phyloP scores from a whole-genome alignment of 768 basidiomycete species.

The Rhodocollybia butyracea region DNA sequence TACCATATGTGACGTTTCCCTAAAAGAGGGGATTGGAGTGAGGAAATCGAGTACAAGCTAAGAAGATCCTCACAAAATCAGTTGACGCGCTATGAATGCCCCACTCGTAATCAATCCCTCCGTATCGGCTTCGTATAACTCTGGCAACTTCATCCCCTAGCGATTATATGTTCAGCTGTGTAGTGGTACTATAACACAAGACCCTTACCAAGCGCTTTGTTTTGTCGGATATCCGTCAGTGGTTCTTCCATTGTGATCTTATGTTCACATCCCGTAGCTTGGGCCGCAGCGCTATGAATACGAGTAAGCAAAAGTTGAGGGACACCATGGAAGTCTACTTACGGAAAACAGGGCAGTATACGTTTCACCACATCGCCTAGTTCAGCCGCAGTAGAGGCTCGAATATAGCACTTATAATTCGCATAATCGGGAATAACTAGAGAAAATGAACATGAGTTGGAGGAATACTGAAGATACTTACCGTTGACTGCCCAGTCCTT shows the following conservation, averaged over 20 bases:
- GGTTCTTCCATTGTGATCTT: constrained; percentile 34
- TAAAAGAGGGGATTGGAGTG: constrained; percentile 18
- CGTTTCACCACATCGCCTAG: constrained; percentile 54
- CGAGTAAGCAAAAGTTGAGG: background rate
- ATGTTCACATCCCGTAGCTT: constrained; percentile 62
- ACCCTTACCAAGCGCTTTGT: constrained; percentile 52
- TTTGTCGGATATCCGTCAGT: constrained; percentile 63
- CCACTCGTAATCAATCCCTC: constrained; percentile 59
- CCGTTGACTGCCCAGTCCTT: constrained; percentile 74
- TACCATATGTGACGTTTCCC: constrained; percentile 79
- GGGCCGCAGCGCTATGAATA: constrained; percentile 63
- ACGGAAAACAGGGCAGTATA: constrained; percentile 74
- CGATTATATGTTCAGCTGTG: background rate
- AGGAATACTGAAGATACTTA: constrained; percentile 26
- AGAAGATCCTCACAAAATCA: constrained; percentile 55
- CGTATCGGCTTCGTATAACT: constrained; percentile 58
- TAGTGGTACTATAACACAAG: background rate
- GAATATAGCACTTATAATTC: constrained; percentile 73
- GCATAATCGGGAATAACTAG: constrained; percentile 83
- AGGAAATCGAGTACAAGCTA: background rate
- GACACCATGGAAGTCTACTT: too few relatives aligned
- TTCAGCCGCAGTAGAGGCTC: constrained; percentile 66
- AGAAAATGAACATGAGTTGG: background rate
- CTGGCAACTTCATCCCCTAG: constrained; percentile 64
- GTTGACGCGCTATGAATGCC: constrained; percentile 73